These are phyloP conservation scores for Endogone sp. DNA, from an alignment of 192 early-diverging fungal species.

Conservation along the genomic window DNA sequence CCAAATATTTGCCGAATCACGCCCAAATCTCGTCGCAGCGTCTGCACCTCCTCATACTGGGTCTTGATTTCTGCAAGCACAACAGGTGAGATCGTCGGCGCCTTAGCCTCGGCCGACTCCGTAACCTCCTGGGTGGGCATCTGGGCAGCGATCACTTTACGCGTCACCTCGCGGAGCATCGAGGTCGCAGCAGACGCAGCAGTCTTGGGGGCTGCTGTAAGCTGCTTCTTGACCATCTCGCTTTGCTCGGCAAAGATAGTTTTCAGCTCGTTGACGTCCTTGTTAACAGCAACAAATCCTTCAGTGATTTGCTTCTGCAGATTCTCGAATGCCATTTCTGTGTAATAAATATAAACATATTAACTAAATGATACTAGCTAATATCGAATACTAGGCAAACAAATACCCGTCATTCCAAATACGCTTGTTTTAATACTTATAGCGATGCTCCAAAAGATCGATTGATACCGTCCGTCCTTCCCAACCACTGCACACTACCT, in stretches of 20 bases:
- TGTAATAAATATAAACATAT: no score
- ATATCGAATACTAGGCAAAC: no score
- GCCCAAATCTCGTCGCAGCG: conserved; percentile 42
- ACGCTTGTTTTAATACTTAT: no score
- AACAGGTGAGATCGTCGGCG: not conserved
- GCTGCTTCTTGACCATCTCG: not conserved
- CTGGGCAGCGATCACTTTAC: not conserved
- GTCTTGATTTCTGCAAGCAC: conserved; percentile 17
- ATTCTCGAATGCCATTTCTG: not conserved
- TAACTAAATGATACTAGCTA: conserved; percentile 1
- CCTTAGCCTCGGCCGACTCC: not conserved
- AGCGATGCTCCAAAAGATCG: not conserved
- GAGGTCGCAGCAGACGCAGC: not conserved
- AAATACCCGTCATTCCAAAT: no score
- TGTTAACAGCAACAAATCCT: conserved; percentile 10
- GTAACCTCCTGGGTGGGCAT: not conserved
- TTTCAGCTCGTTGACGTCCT: conserved; percentile 3
- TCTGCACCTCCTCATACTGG: conserved; percentile 42
- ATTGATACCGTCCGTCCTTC: no score
- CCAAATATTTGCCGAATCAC: conserved; percentile 47
- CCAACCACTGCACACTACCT: conserved; percentile 4
- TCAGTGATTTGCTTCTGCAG: conserved; percentile 5
- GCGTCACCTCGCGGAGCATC: not conserved
- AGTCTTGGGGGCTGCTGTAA: not conserved
- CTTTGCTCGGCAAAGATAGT: not conserved